Evolutionary conservation across 1,284 basidiomycete genomes (phyloP).

Genomic region (Ustilago sp.): DNA sequence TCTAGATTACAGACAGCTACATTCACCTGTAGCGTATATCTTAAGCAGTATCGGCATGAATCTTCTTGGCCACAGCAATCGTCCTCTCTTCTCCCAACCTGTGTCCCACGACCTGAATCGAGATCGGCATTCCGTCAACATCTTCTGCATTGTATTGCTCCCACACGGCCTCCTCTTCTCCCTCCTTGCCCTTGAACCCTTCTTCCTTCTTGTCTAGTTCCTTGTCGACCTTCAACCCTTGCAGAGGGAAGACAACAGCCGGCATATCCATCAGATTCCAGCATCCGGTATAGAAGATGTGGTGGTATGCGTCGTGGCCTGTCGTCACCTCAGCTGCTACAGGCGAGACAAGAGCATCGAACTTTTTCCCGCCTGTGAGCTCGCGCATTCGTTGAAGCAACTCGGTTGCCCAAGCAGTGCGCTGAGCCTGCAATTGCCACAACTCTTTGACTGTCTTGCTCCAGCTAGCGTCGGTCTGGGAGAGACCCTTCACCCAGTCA

Average conservation of each 20-base stretch:
- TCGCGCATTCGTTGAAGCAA: conserved; percentile 32
- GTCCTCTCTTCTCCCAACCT: conserved; percentile 45
- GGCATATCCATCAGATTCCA: conserved; percentile 60
- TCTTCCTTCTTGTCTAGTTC: conserved; percentile 12
- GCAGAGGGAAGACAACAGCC: conserved; percentile 35
- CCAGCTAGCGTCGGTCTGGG: conserved; percentile 10
- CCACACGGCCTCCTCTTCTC: conserved; percentile 39
- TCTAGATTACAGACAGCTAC: not conserved
- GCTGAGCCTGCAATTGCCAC: conserved; percentile 47
- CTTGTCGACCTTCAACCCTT: conserved; percentile 27
- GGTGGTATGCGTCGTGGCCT: conserved; percentile 42
- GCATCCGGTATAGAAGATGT: conserved; percentile 53
- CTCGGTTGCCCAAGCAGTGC: conserved; percentile 40
- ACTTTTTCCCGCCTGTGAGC: conserved; percentile 17
- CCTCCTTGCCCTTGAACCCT: conserved; percentile 12
- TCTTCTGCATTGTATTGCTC: conserved; percentile 44
- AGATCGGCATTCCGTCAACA: conserved; percentile 37
- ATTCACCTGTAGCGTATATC: not conserved
- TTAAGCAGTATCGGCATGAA: conserved; percentile 29
- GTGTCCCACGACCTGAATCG: conserved; percentile 46
- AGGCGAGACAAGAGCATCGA: conserved; percentile 49
- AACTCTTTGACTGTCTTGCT: conserved; percentile 32
- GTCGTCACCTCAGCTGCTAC: conserved; percentile 44
- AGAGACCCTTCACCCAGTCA: conserved; percentile 46
- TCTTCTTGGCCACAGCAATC: conserved; percentile 40